These are phyloP conservation scores for Phytophthora constricta DNA, from an alignment of 352 stramenopile species.

Conservation along the genomic window DNA sequence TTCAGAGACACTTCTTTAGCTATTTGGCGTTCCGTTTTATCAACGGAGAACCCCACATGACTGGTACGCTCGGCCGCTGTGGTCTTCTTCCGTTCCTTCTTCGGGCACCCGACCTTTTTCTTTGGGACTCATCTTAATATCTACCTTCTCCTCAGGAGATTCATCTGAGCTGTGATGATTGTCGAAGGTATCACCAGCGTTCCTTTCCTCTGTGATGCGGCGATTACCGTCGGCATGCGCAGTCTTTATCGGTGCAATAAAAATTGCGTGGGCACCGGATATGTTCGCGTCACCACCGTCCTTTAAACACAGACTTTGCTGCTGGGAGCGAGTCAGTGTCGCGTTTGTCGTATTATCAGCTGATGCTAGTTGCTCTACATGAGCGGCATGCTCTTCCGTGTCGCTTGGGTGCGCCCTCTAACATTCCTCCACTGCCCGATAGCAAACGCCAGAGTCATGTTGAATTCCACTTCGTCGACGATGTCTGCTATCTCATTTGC, in stretches of 20 bases:
- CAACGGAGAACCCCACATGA: background rate
- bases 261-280: too few species aligned
- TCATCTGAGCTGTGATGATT: too few species aligned
- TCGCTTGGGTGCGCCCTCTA: background rate
- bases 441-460: constrained; percentile 8
- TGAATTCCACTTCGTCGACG: background rate
- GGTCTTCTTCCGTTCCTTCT: background rate
- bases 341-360: too few species aligned
- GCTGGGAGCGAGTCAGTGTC: too few species aligned
- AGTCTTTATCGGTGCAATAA: too few species aligned
- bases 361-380: too few species aligned
- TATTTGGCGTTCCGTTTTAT: background rate
- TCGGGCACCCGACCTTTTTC: background rate
- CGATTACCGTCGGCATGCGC: too few species aligned
- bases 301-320: too few species aligned
- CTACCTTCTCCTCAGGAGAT: too few species aligned
- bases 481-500: background rate
- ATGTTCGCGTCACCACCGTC: too few species aligned
- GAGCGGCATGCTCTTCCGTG: background rate
- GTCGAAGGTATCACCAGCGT: background rate
- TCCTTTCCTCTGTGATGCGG: background rate
- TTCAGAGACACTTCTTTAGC: background rate
- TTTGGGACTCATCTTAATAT: background rate
- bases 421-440: constrained; percentile 19
- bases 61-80: background rate